A percentile compares a stretch with the other conserved stretches of the same genome.
phyloP scores from a whole-genome alignment of 169 alveolate species.

The Plasmodium malariae region DNA sequence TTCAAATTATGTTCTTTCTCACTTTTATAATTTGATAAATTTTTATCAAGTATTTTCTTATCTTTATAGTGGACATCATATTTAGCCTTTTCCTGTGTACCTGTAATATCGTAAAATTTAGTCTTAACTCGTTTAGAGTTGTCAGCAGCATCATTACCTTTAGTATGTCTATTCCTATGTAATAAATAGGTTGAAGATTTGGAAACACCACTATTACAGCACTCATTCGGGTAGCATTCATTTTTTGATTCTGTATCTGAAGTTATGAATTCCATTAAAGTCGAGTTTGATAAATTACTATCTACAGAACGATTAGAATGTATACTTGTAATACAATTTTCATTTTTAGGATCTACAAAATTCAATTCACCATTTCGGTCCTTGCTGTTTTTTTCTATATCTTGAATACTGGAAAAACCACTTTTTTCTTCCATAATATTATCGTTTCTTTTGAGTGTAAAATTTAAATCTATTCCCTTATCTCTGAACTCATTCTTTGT shows the following conservation, averaged over 20 bases:
- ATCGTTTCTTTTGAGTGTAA: conserved; percentile 22
- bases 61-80: background rate
- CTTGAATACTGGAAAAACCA: background rate
- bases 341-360: conserved; percentile 13
- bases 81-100: background rate
- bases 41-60: background rate
- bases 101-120: background rate
- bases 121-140: conserved; percentile 3
- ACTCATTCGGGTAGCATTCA: background rate
- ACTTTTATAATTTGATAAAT: background rate
- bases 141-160: background rate
- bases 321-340: background rate
- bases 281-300: conserved; percentile 27
- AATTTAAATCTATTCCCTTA: background rate
- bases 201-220: background rate
- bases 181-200: conserved; percentile 2
- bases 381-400: background rate
- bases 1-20: background rate
- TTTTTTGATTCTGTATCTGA: conserved; percentile 6
- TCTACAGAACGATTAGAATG: conserved; percentile 3
- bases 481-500: conserved; percentile 8
- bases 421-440: background rate
- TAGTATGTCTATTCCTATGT: too few species aligned
- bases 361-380: conserved; percentile 17
- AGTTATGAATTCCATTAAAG: conserved; percentile 17